These are phyloP conservation scores for Primulina huaijiensis DNA, from an alignment of 257 asterid genomes.

Conservation along the genomic window DNA sequence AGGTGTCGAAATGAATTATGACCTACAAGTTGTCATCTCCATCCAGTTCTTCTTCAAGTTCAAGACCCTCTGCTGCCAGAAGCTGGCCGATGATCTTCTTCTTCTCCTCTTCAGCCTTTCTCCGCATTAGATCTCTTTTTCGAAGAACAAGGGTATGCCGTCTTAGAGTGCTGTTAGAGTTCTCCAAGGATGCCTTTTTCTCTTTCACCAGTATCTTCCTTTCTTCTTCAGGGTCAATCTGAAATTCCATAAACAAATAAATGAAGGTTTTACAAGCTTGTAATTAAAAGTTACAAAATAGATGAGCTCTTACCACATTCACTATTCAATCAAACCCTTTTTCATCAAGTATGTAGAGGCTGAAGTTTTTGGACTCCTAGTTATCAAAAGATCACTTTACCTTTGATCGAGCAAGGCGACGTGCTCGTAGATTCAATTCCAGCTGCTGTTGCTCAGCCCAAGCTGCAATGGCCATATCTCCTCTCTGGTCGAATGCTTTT, in stretches of 20 bases:
- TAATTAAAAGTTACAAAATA: not conserved
- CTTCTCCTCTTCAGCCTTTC: conserved; percentile 79
- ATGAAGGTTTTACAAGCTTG: not conserved
- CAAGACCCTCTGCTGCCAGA: conserved; percentile 94
- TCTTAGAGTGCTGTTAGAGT: conserved; percentile 65
- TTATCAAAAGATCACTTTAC: conserved; percentile 28
- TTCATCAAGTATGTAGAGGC: not conserved
- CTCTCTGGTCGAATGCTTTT: conserved; percentile 93
- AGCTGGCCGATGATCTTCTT: conserved; percentile 59
- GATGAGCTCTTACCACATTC: not conserved
- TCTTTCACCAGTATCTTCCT: conserved; percentile 80
- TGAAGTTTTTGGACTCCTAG: not conserved
- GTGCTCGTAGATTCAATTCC: conserved; percentile 79
- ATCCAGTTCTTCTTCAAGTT: conserved; percentile 54
- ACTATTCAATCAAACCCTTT: not conserved
- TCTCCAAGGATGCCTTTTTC: conserved; percentile 69
- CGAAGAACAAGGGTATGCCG: conserved; percentile 75
- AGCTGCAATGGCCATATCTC: conserved; percentile 95
- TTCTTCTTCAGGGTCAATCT: conserved; percentile 92
- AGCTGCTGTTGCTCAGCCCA: conserved; percentile 99
- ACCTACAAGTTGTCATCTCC: conserved; percentile 44
- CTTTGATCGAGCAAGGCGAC: conserved; percentile 94
- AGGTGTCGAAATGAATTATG: not conserved
- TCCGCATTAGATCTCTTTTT: conserved; percentile 75
- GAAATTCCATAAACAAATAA: conserved; percentile 18